Evolutionary conservation across 73 alveolate species (phyloP).

Genomic region (Tetrahymena borealis): DNA sequence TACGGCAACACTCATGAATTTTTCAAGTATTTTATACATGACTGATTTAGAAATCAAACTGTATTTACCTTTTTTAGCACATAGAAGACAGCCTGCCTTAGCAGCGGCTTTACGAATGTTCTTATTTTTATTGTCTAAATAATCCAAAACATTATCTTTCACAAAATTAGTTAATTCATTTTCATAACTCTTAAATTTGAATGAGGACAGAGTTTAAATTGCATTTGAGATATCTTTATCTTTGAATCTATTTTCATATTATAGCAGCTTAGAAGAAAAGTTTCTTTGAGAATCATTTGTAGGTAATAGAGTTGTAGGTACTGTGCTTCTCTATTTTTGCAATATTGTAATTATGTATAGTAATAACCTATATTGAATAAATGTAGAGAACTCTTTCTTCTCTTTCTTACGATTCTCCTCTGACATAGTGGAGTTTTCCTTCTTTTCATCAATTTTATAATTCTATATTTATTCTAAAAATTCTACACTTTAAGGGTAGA

Average conservation of each 20-base stretch:
- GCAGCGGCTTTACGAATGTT: conserved; percentile 41
- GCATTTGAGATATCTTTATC: conserved; percentile 33
- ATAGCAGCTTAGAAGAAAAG: not conserved
- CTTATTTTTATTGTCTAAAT: conserved; percentile 29
- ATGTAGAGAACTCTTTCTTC: not conserved
- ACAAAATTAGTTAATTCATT: conserved; percentile 32
- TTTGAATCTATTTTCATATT: not conserved
- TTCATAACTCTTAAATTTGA: conserved; percentile 12
- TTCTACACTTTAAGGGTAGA: not conserved
- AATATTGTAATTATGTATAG: not conserved
- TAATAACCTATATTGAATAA: not conserved
- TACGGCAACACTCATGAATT: conserved; percentile 71
- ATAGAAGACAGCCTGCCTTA: conserved; percentile 39
- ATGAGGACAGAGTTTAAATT: conserved; percentile 30
- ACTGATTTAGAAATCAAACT: conserved; percentile 27
- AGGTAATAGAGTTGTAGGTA: not conserved
- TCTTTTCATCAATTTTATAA: not conserved
- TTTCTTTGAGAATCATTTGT: not conserved
- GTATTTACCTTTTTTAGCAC: conserved; percentile 15
- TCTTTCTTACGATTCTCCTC: not conserved
- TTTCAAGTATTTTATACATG: conserved; percentile 60
- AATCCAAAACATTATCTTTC: conserved; percentile 27
- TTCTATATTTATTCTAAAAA: not conserved
- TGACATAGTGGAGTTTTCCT: not conserved
- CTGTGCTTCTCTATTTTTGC: not conserved